A percentile compares a stretch with the other conserved stretches of the same genome.
Conservation (phyloP, 2,329 filamentous ascomycete genomes). For the Xylaria sp. region DNA sequence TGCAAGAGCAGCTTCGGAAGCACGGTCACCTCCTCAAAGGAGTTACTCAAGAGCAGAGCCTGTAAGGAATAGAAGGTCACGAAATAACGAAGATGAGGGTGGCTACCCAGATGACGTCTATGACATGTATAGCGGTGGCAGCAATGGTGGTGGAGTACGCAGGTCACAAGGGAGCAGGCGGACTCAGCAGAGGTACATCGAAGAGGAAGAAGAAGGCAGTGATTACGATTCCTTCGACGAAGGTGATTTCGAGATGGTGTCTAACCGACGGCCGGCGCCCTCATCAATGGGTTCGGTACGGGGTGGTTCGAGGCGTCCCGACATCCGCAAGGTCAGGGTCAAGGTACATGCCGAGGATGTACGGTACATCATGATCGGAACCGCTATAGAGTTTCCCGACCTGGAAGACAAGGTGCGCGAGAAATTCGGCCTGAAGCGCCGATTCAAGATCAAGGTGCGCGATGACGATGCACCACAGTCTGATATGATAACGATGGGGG, state of each 20-base stretch:
- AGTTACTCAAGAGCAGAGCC: constrained; percentile 49
- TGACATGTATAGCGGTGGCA: constrained; percentile 59
- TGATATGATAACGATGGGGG: constrained; percentile 96
- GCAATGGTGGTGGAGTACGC: constrained; percentile 47
- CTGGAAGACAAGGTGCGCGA: constrained; percentile 80
- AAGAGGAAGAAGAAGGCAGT: constrained; percentile 80
- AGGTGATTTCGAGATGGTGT: constrained; percentile 80
- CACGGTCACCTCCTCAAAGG: constrained; percentile 53
- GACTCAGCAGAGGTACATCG: constrained; percentile 68
- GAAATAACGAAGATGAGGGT: constrained; percentile 63
- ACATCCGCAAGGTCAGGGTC: constrained; percentile 80
- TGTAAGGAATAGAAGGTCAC: constrained; percentile 43
- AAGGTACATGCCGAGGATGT: constrained; percentile 94
- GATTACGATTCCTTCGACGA: constrained; percentile 77
- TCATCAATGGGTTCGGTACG: constrained; percentile 57
- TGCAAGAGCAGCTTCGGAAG: constrained; percentile 49
- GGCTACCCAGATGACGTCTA: constrained; percentile 73
- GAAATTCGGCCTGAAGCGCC: constrained; percentile 79
- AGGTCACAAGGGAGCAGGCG: constrained; percentile 50
- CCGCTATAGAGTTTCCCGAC: constrained; percentile 74
- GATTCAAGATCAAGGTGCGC: constrained; percentile 87
- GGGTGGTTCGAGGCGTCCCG: constrained; percentile 64
- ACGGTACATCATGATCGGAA: constrained; percentile 85
- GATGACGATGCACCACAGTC: constrained; percentile 75
- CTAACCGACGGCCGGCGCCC: constrained; percentile 52